These are phyloP conservation scores for Nannochloris sp. DNA, from an alignment of 139 green algal species.

Conservation along the genomic window DNA sequence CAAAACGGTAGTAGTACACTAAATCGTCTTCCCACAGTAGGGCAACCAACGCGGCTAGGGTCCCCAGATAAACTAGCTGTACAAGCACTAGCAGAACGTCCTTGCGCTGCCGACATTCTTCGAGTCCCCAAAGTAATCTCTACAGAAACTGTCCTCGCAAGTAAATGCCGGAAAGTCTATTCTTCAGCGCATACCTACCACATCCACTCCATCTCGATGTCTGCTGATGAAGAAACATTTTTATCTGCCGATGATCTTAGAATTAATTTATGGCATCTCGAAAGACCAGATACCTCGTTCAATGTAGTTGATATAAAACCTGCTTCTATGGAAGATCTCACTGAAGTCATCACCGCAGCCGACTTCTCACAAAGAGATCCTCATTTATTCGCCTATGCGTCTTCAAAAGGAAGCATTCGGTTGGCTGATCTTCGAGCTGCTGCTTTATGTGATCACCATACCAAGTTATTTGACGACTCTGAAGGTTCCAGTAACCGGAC, in stretches of 20 bases:
- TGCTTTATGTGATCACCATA: slow-evolving; percentile 83
- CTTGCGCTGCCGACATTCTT: slow-evolving; percentile 22
- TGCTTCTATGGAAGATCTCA: slow-evolving; percentile 98
- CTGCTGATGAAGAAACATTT: slow-evolving; percentile 92
- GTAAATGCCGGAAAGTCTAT: slow-evolving; percentile 66
- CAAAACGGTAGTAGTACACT: slow-evolving; percentile 38
- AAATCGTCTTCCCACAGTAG: too few relatives aligned
- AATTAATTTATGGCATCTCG: slow-evolving; percentile 96
- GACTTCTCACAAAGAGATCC: slow-evolving; percentile 91
- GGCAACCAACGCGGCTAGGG: neutral
- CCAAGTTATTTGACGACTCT: slow-evolving; percentile 73
- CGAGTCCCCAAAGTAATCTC: slow-evolving; percentile 23
- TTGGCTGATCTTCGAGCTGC: slow-evolving; percentile 85
- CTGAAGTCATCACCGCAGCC: slow-evolving; percentile 94
- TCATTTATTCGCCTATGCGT: slow-evolving; percentile 88
- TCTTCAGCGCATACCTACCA: slow-evolving; percentile 97
- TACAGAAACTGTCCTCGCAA: slow-evolving; percentile 39
- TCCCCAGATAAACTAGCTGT: neutral
- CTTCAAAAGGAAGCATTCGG: slow-evolving; percentile 90
- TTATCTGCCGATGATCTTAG: slow-evolving; percentile 90
- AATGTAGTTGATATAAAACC: slow-evolving; percentile 99
- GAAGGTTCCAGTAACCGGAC: slow-evolving; percentile 50
- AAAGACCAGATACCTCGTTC: slow-evolving; percentile 75
- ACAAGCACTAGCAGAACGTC: slow-evolving; percentile 5
- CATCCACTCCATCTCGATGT: slow-evolving; percentile 92